These are phyloP conservation scores for Fusarium agapanthi DNA, from an alignment of 2,329 filamentous ascomycete genomes.

Conservation along the genomic window DNA sequence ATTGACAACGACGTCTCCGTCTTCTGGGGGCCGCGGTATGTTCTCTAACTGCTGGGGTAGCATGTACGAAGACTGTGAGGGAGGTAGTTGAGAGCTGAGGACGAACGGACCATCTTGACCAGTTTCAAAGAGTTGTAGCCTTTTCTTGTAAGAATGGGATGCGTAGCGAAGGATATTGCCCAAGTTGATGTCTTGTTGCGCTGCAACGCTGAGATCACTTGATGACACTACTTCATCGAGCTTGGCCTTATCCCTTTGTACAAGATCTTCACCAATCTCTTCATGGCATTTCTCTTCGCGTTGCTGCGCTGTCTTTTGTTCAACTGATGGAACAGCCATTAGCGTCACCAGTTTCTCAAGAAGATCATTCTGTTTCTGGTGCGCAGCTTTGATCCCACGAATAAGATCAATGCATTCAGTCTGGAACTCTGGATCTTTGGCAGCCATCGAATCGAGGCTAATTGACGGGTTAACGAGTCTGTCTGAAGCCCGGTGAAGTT, in stretches of 20 bases:
- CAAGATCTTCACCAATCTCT: too few relatives aligned
- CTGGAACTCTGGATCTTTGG: not conserved
- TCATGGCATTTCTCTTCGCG: not conserved
- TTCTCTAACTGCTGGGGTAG: not conserved
- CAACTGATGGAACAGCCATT: not conserved
- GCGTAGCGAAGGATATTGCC: not conserved
- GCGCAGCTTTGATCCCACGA: not conserved
- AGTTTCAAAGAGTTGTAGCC: not conserved
- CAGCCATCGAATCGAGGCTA: not conserved
- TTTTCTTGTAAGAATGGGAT: not conserved
- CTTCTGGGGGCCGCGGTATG: not conserved
- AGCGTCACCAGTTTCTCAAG: not conserved
- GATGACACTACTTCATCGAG: not conserved
- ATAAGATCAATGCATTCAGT: not conserved
- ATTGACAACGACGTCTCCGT: not conserved
- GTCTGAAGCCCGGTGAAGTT: not conserved
- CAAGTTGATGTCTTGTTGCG: not conserved
- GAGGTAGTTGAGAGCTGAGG: not conserved
- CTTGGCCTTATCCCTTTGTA: accelerated
- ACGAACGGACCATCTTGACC: not conserved
- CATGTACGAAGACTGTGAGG: not conserved
- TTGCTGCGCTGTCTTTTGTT: not conserved
- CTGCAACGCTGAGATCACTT: not conserved
- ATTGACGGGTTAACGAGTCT: too few relatives aligned
- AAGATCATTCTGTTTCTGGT: not conserved